Base-by-base conservation (phyloP, 768 basidiomycete species). In the Lentinula edodes region DNA sequence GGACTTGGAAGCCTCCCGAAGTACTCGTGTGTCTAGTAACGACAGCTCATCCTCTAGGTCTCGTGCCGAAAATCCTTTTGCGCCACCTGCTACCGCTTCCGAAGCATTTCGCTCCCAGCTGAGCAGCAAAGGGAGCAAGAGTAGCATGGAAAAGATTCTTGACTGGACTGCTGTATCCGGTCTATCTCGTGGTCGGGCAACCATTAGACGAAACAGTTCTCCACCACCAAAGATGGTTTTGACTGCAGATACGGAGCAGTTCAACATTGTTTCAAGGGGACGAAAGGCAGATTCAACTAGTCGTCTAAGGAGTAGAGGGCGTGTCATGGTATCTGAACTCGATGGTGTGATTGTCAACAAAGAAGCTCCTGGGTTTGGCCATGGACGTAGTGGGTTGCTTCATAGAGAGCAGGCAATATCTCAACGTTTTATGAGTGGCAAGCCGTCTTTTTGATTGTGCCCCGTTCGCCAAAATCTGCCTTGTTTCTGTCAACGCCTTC, bases 381-480 rank as follows among this genome's bases (percentile, higher is more conserved):
- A 74, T 45, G 88, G 88, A 57, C 81, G 88, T 55, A 89, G 87
- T 64, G 89, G 88, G 6, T 70, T 90, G 54, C 64, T 82, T 55
- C 74, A 77, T 59, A 73, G 81, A 34, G 79, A 79, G 66, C 72
- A 75, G 62, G 38, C 32, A 20, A 42, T 60, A 16, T 59, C 57
- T n/a, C 51, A 53, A 34, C 59, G 63, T 61, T 48, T 48, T 34
- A 18, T 32, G 28, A 52, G 13, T 32, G 39, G 50, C 55, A 36
- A 56, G 45, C 38, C 45, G 13, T 61, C 28, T 42, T 28, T 28
- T 28, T 64, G 55, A 56, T 28, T 61, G 61, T 20, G 45, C 42
- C 38, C 41, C 59, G 58, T 57, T 43, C 48, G 5, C 15, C 45
- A 20, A 48, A 50, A n/a, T 36, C 8, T 18, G 8, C 28, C 39